A percentile compares a stretch with the other conserved stretches of the same genome.
phyloP scores from a whole-genome alignment of 306 rosid species.

The Purshia tridentata region DNA sequence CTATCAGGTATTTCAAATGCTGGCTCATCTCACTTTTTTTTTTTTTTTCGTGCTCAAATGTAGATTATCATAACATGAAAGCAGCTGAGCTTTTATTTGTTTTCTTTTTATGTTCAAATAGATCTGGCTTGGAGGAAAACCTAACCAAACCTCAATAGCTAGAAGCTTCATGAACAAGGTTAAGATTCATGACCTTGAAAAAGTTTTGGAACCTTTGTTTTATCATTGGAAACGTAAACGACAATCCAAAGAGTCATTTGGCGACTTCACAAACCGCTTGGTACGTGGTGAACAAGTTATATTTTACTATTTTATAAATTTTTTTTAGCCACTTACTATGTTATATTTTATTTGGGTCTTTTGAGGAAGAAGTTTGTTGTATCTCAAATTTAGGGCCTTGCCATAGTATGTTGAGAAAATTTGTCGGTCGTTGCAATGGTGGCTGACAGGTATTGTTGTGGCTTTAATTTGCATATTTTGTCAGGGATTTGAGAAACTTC shows the following conservation, averaged over 20 bases:
- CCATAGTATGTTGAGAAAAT: not conserved
- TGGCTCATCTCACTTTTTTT: conserved; percentile 4
- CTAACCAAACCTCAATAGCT: conserved; percentile 79
- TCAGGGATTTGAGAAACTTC: conserved; percentile 87
- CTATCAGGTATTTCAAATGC: conserved; percentile 70
- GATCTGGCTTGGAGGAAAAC: conserved; percentile 97
- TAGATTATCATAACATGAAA: conserved; percentile 4
- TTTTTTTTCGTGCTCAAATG: not conserved
- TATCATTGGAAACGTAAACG: conserved; percentile 88
- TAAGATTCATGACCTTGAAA: conserved; percentile 88
- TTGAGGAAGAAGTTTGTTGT: not conserved
- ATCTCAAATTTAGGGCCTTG: conserved; percentile 8
- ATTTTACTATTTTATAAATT: not conserved
- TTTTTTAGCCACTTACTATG: no score
- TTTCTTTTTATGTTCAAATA: conserved; percentile 18
- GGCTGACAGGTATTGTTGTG: conserved; percentile 9
- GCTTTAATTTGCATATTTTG: conserved; percentile 28
- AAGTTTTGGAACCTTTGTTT: conserved; percentile 84
- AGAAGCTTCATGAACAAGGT: conserved; percentile 85
- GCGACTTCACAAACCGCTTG: conserved; percentile 69
- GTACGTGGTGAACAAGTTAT: conserved; percentile 40
- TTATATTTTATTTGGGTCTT: not conserved
- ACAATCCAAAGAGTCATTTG: conserved; percentile 92
- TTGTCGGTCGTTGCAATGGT: conserved; percentile 8
- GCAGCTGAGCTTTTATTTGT: conserved; percentile 5